Percentiles rank a stretch among this genome's conserved stretches.
These are phyloP conservation scores for Pythium angustatum DNA, from an alignment of 352 stramenopile species.

Conservation along the genomic window DNA sequence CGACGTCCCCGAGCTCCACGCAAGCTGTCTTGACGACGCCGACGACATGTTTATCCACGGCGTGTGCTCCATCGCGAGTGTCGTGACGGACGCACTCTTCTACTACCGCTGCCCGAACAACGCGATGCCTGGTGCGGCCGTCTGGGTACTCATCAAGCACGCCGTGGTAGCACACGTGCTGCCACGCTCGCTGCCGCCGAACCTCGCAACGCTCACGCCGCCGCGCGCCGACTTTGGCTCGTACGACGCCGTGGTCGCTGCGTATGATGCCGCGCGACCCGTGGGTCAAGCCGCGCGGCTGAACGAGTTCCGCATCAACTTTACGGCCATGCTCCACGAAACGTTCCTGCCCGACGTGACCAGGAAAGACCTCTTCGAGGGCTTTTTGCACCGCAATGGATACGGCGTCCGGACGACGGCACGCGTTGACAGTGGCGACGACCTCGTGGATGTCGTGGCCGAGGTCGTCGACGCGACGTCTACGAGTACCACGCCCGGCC, in stretches of 20 bases:
- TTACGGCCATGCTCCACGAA: not conserved
- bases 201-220: constrained; percentile 15
- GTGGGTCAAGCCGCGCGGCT: constrained; percentile 5
- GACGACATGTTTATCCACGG: constrained; percentile 24
- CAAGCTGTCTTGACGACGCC: not conserved
- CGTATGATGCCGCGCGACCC: constrained; percentile 10
- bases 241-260: constrained; percentile 12
- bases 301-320: constrained; percentile 30
- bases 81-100: constrained; percentile 25
- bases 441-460: not conserved
- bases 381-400: constrained; percentile 15
- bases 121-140: constrained; percentile 9
- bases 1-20: constrained; percentile 20
- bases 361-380: constrained; percentile 3
- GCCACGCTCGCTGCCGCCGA: constrained; percentile 1
- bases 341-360: constrained; percentile 12
- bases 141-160: constrained; percentile 23
- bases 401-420: not conserved
- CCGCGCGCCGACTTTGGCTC: constrained; percentile 7
- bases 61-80: constrained; percentile 22
- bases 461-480: not conserved
- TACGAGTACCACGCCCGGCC: constrained; percentile 1
- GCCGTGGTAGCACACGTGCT: not conserved
- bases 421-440: not conserved
- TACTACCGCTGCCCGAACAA: constrained; percentile 30